Evolutionary conservation across 2,329 filamentous ascomycete species (phyloP), one percentile per base, ranked within the genome.

Genomic region (Colletotrichum noveboracense): DNA sequence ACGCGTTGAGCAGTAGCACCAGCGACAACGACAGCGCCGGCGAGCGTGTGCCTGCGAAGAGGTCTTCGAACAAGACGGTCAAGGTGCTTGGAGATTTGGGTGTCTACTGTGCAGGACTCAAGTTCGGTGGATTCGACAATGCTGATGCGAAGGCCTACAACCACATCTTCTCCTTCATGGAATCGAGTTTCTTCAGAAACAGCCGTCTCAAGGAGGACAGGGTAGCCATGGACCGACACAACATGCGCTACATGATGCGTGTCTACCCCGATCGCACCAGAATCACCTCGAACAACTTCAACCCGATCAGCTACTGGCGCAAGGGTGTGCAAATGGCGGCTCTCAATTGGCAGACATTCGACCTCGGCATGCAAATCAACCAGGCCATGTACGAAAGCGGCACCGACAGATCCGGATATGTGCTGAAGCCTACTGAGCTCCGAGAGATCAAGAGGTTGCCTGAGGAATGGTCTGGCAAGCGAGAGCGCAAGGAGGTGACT

Each of bases 291-390:
- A 95, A 94, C 79, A 99, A 99, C 85, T 98, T 98, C 81, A 96
- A 98, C 80, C 97, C 97, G 1, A 91, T 98, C 78, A 93, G 94
- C 77, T 98, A 97, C 83, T 99, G 97, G 97, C 93, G 96, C 67
- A 93, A 95, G 58, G 97, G 97, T 36, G 97, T 98, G 21, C 97
- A 99, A 85, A 98, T 99, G 96, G 96, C 94, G 16, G 97, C 97
- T 1, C 89, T 98, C 77, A 99, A 99, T 85, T 98, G 97, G 96
- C 97, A 99, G 85, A 98, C 96, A 0, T 98, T 97, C 81, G 97
- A 98, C 82, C 89, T 97, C 21, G 95, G 96, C 61, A 97, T 98
- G 91, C 96, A 98, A 82, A 90, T 98, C 84, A 98, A 98, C 83
- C 94, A 97, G 79, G 97, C 97, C 81, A 98, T 99, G 97, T 99